Base-by-base conservation (phyloP, 352 stramenopile genomes). In the Globisporangium paroecandrum region DNA sequence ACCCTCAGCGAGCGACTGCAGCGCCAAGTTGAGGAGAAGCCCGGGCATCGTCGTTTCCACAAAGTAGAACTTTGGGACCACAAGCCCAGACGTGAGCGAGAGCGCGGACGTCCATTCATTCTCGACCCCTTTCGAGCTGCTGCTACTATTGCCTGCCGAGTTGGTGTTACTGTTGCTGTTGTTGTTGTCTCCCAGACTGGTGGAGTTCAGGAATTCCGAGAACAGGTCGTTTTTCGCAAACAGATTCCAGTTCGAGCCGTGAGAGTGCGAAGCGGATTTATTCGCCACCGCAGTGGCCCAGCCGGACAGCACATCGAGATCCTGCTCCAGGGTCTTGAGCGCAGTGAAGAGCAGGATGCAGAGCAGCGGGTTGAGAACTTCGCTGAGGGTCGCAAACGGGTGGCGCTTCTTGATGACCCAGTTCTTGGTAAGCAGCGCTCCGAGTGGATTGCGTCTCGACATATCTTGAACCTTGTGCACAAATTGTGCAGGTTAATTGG, bases 291-390 rank as follows among this genome's bases (percentile, higher is more conserved):
- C 74, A 10, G 76, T 80, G 3, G 75, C 57, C 78, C 81, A 91
- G n/a, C 81, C 81, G 1, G 73, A 69, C 6, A 79, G 79, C 25
- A 91, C 74, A 0, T 73, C 68, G 36, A 89, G 29, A 34, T 89
- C 77, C 1, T 73, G 64, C 12, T 89, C 79, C 24, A 89, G 73
- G 3, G 54, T 77, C 76, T 95, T 91, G 56, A 94, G 72, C 38
- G 68, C 74, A 6, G 78, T 78, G 38, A 95, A 90, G 24, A 95
- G 62, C 20, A 94, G 27, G 56, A 95, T 90, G 67, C 84, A 93
- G 0, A 90, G 58, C 63, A 92, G 61, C 15, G 86, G 85, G 27
- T 89, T 84, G 18, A 89, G 66, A 24, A 95, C 46, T 59, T 95
- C 83, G 36, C 77, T 88, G 56, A 80, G 68, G 7, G 81, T 89